Evolutionary conservation across 75 land plant genomes (phyloP).

Genomic region (Sequoia sempervirens): DNA sequence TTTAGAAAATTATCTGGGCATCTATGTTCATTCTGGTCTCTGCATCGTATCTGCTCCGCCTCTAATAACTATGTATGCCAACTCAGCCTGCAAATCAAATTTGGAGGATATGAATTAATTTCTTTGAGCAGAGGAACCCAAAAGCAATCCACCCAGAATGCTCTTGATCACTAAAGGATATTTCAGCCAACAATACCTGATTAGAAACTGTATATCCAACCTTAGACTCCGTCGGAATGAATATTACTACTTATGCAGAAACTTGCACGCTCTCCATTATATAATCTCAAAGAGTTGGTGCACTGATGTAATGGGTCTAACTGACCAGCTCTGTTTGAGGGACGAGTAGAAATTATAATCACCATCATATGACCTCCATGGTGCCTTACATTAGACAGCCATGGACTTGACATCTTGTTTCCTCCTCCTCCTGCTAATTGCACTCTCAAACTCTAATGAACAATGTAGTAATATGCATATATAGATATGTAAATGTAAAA

Average conservation of each 20-base stretch:
- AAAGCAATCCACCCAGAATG: background rate
- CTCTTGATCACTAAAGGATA: background rate
- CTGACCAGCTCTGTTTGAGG: background rate
- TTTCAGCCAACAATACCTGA: background rate
- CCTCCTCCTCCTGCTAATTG: background rate
- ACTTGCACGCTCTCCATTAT: background rate
- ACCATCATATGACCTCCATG: background rate
- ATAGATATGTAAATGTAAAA: background rate
- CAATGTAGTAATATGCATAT: conserved; percentile 1
- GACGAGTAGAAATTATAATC: background rate
- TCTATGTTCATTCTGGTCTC: background rate
- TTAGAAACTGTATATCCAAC: background rate
- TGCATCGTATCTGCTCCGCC: background rate
- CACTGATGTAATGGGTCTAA: background rate
- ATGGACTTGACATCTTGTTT: background rate
- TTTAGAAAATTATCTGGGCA: background rate
- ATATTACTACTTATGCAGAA: background rate
- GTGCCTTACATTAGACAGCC: background rate
- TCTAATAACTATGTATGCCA: background rate
- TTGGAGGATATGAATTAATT: background rate
- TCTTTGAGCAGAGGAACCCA: background rate
- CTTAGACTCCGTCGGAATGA: background rate
- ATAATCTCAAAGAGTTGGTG: background rate
- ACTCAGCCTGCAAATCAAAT: background rate
- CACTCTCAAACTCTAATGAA: background rate